These are phyloP conservation scores for Penicillium canariense DNA, from an alignment of 495 filamentous ascomycete genomes.

Conservation along the genomic window DNA sequence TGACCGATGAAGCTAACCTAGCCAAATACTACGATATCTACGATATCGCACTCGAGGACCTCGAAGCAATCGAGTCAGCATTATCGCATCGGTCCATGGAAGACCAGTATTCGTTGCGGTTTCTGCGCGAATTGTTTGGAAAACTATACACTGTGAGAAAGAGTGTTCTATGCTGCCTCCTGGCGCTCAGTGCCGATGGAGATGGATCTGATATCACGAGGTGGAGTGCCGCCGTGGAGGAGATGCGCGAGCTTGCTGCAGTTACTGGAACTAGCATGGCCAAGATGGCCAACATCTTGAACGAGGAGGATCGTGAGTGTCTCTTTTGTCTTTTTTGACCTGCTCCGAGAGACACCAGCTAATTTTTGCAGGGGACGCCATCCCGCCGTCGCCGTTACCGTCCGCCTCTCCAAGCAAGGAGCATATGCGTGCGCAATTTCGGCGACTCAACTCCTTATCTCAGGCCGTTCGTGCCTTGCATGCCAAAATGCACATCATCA, in stretches of 20 bases:
- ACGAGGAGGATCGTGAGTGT: slow-evolving; percentile 77
- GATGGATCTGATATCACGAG: slow-evolving; percentile 72
- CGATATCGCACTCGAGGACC: slow-evolving; percentile 77
- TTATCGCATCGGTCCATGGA: slow-evolving; percentile 63
- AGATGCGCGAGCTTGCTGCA: slow-evolving; percentile 61
- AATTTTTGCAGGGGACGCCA: slow-evolving; percentile 40
- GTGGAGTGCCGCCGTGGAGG: slow-evolving; percentile 77
- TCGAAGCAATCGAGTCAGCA: slow-evolving; percentile 61
- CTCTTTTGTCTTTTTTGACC: neutral
- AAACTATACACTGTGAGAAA: slow-evolving; percentile 78
- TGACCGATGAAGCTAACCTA: slow-evolving; percentile 73
- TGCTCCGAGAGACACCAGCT: slow-evolving; percentile 22
- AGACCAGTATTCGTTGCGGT: slow-evolving; percentile 73
- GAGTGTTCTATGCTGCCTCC: slow-evolving; percentile 77
- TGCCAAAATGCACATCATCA: slow-evolving; percentile 88
- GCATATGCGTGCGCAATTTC: slow-evolving; percentile 76
- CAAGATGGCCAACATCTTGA: slow-evolving; percentile 66
- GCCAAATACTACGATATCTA: slow-evolving; percentile 92
- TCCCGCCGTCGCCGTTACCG: slow-evolving; percentile 62
- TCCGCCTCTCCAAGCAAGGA: slow-evolving; percentile 75
- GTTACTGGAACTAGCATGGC: slow-evolving; percentile 52
- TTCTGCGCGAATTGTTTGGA: slow-evolving; percentile 73
- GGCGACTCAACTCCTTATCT: slow-evolving; percentile 80
- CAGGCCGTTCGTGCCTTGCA: slow-evolving; percentile 90
- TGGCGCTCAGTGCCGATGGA: slow-evolving; percentile 85